Percentiles rank a stretch among this genome's conserved stretches.
phyloP scores from a whole-genome alignment of 75 land plant genomes.

The Picea glauca region DNA sequence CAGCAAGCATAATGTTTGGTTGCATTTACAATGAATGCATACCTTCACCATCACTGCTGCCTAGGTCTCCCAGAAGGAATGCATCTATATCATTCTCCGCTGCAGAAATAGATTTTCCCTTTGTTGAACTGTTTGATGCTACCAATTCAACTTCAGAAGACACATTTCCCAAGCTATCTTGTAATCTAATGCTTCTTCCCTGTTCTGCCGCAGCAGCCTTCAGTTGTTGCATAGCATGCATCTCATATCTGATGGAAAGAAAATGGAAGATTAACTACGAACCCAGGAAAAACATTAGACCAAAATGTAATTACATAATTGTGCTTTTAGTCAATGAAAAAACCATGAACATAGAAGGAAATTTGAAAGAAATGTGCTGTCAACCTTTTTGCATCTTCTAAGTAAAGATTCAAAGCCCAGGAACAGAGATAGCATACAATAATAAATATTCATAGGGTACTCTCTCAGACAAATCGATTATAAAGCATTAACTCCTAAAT shows the following conservation, averaged over 20 bases:
- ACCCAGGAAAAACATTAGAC: background rate
- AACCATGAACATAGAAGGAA: no score
- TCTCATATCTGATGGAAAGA: constrained; percentile 43
- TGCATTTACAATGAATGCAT: background rate
- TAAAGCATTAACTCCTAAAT: no score
- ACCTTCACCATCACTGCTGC: constrained; percentile 57
- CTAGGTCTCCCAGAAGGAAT: constrained; percentile 70
- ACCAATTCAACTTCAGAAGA: constrained; percentile 13
- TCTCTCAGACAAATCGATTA: no score
- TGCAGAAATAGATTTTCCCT: constrained; percentile 20
- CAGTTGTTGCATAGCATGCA: constrained; percentile 39
- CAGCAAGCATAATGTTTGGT: background rate
- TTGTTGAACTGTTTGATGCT: constrained; percentile 7
- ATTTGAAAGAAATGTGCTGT: no score
- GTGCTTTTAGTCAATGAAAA: background rate
- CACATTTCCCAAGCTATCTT: constrained; percentile 15
- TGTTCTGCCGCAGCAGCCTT: constrained; percentile 26
- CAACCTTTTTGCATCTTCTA: no score
- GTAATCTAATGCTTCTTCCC: constrained; percentile 14
- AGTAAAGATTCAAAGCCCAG: background rate
- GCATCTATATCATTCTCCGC: constrained; percentile 59
- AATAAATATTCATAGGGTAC: no score
- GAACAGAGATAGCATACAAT: background rate
- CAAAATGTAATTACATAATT: background rate
- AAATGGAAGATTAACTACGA: background rate